Evolutionary conservation across 169 alveolate species (phyloP), one percentile per base, ranked within the genome.

Genomic region (Ichthyophthirius multifiliis): DNA sequence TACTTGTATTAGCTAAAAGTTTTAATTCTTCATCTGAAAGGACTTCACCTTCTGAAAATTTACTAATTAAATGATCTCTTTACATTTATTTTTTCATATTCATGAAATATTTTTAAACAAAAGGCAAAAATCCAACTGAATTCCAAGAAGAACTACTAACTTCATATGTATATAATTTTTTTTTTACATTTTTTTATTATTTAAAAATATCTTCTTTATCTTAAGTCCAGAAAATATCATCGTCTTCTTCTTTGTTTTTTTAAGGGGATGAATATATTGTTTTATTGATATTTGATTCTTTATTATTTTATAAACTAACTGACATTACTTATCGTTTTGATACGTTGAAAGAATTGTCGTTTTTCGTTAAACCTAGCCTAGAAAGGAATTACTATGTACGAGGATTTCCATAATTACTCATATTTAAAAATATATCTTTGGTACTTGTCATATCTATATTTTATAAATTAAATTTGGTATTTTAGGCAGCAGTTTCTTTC

Each of bases 81-180:
- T 78, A 32, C 55, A 39, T 18, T n/a, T 65, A 63, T 64, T 78
- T 78, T 23, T 78, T 78, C 43, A 63, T 75, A 35, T 27, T 35
- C 2, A 78, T 43, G 1, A 75, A 30, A 43, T 63, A 43, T 44
- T 78, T 63, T 78, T 78, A 44, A n/a, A 78, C 47, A 23, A 78
- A 63, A 4, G 84, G 84, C 4, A 78, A 34, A 44, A 78, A 78
- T 12, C 84, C 84, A 7, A 78, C 47, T 63, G 63, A 65, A 43
- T 78, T 78, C 84, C 84, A 78, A 43, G 46, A 63, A 0, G 84
- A 78, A 39, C 79, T 43, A 7, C 74, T 47, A 31, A 78, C 62
- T 78, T 78, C 84, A 27, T 78, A 64, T n/a, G 84, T 39, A 45
- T 63, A 78, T 43, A 78, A 47, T 48, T 78, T 31, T 46, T 78